Evolutionary conservation across 164 flowering plant genomes (phyloP), one percentile per base, ranked within the genome.

Genomic region (Magnolia officinalis): DNA sequence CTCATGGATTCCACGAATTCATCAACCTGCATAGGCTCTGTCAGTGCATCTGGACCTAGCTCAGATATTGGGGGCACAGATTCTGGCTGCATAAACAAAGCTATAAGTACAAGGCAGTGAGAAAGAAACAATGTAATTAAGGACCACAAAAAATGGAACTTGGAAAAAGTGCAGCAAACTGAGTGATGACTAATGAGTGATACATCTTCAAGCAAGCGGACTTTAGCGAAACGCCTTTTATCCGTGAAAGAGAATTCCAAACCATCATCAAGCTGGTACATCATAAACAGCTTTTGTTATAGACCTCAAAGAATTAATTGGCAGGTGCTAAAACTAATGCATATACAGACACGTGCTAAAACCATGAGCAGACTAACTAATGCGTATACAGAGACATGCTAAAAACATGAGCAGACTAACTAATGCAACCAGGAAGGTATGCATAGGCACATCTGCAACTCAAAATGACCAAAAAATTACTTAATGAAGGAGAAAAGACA

Each of bases 221-320:
- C 99, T 94, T 79, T 92, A 14, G 99, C 99, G 84, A 96, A 94
- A 45, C 97, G 89, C 88, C 99, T 91, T 83, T 94, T 94, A 81
- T 96, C 99, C 55, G 98, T 96, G 86, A 96, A 96, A 73, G 97
- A 92, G n/a, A 96, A 74, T 87, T 93, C 99, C 82, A 92, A 64
- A 69, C 98, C 99, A 89, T 92, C 94, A 83, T 90, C 94, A 72
- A 96, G 88, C 97, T 96, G 90, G 85, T 1, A 81, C 61, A 67
- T 50, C 66, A 69, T 72, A 72, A 76, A 45, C 8, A 58, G 18
- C 8, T 14, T 66, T 21, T 66, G 26, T 26, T 66, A 66, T 66
- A 13, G 31, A 21, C 69, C 13, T 66, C 69, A 8, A n/a, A 26
- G 16, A 55, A 55, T 16, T 7, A 13, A 55, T 55, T 2, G 18